phyloP scores from a whole-genome alignment of 768 basidiomycete genomes.

The Rossbeevera mucosa region DNA sequence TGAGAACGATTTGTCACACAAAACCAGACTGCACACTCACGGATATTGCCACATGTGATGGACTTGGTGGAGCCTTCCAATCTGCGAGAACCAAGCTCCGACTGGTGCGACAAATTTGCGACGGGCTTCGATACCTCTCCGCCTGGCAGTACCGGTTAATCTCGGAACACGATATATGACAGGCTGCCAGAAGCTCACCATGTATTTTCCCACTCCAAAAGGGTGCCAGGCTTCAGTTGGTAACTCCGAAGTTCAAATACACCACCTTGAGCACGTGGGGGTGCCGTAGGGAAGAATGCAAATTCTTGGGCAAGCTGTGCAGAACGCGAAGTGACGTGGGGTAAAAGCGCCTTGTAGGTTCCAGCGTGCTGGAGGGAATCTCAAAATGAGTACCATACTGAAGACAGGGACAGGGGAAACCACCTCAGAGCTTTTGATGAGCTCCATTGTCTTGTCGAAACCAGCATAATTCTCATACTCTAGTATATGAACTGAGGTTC shows the following conservation, averaged over 20 bases:
- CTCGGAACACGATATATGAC: not conserved
- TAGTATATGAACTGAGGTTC: slow-evolving; percentile 56
- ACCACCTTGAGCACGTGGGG: slow-evolving; percentile 82
- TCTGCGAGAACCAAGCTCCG: slow-evolving; percentile 90
- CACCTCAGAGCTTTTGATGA: slow-evolving; percentile 66
- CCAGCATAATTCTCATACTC: slow-evolving; percentile 95
- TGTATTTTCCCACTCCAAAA: slow-evolving; percentile 92
- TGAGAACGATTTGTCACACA: slow-evolving; percentile 11
- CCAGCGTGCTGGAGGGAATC: slow-evolving; percentile 48
- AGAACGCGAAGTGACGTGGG: slow-evolving; percentile 66
- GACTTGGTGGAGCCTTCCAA: slow-evolving; percentile 80
- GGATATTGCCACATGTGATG: slow-evolving; percentile 98
- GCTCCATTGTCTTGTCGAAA: slow-evolving; percentile 68
- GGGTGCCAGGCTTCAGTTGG: slow-evolving; percentile 79
- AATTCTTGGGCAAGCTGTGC: slow-evolving; percentile 90
- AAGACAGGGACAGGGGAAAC: slow-evolving; percentile 23
- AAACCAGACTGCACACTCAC: slow-evolving; percentile 42
- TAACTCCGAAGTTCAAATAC: slow-evolving; percentile 93
- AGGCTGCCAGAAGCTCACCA: slow-evolving; percentile 50
- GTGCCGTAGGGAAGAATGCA: slow-evolving; percentile 88
- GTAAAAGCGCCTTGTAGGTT: slow-evolving; percentile 71
- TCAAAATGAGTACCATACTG: not conserved
- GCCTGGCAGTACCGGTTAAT: slow-evolving; percentile 45
- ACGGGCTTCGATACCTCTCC: slow-evolving; percentile 90
- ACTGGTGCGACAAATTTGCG: slow-evolving; percentile 80